Evolutionary conservation across 345 rosid species (phyloP), one percentile per base, ranked within the genome.

Genomic region (Atalantia buxifolia): DNA sequence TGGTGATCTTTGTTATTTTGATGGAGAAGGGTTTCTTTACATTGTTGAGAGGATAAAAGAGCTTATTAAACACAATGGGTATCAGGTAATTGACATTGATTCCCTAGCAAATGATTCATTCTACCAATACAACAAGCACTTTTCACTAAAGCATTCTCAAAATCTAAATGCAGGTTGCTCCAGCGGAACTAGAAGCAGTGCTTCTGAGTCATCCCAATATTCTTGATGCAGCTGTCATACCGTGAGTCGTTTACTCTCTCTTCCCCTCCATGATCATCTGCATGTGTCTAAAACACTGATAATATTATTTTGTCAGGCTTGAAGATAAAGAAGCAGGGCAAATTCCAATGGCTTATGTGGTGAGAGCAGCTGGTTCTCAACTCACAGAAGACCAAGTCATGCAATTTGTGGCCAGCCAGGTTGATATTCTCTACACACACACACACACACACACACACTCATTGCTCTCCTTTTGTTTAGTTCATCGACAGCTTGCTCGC

Each of bases 1-100:
- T 18, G 95, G 92, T 28, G 93, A 92, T 82, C 90, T 88, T 4
- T 80, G 92, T 74, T 92, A 86, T 72, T 81, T 92, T 71, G 85
- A 92, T 60, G 85, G 81, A 28, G 86, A 86, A 66, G 95, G 92
- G 22, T 88, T 77, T 73, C 78, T 88, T 22, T 84, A 86, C 22
- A 77, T 90, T 69, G 89, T 90, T 71, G 93, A 90, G 72, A 80
- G 92, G 81, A 88, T 90, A 3, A 92, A 90, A 83, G 95, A 92
- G 76, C 91, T 92, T 31, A 92, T 90, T 81, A 92, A 90, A 87
- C 92, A 90, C 18, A 92, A 92, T 31, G 92, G 89, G 8, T 91
- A 86, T 77, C 93, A 88, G 91, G 92, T 89, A 72, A 10, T 42
- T 45, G 7, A 42, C 48, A 42, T 42, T 1, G 48, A 42, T 42